Conservation (phyloP, 495 filamentous ascomycete species). For the Podospora comata region DNA sequence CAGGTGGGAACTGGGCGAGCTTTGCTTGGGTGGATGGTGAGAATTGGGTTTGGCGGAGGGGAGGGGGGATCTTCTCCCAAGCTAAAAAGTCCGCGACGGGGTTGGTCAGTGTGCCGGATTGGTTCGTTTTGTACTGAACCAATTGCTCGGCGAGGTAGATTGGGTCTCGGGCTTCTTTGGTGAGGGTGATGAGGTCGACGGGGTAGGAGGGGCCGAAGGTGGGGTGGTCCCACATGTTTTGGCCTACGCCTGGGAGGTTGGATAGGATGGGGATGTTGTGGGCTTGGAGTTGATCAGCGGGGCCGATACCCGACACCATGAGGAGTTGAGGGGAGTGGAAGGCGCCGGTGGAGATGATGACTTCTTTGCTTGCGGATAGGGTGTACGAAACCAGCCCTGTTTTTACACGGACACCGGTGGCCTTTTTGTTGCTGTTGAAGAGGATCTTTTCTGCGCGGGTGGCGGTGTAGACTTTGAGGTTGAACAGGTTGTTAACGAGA, state of each 20-base stretch:
- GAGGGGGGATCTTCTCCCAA: conserved; percentile 45
- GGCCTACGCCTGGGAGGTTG: conserved; percentile 52
- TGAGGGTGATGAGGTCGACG: conserved; percentile 66
- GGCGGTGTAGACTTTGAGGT: conserved; percentile 6
- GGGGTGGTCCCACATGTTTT: conserved; percentile 28
- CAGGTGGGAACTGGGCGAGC: conserved; percentile 45
- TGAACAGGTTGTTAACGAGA: not conserved
- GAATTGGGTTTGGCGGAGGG: conserved; percentile 18
- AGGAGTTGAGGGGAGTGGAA: conserved; percentile 53
- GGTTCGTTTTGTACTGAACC: conserved; percentile 28
- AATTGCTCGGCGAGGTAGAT: conserved; percentile 30
- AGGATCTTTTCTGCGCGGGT: conserved; percentile 19
- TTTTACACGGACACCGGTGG: conserved; percentile 46
- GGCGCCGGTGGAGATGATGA: conserved; percentile 52
- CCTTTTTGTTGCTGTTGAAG: conserved; percentile 33
- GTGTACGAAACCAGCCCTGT: conserved; percentile 20
- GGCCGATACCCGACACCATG: conserved; percentile 43
- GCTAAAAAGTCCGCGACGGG: conserved; percentile 46
- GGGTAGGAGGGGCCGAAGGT: conserved; percentile 44
- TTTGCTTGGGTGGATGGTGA: conserved; percentile 25
- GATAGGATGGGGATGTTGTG: conserved; percentile 44
- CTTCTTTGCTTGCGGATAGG: conserved; percentile 48
- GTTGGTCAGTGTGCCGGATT: conserved; percentile 40
- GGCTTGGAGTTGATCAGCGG: conserved; percentile 32
- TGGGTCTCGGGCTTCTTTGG: conserved; percentile 32